Conservation (phyloP, 495 filamentous ascomycete genomes). For the Penicillium crystallinum region DNA sequence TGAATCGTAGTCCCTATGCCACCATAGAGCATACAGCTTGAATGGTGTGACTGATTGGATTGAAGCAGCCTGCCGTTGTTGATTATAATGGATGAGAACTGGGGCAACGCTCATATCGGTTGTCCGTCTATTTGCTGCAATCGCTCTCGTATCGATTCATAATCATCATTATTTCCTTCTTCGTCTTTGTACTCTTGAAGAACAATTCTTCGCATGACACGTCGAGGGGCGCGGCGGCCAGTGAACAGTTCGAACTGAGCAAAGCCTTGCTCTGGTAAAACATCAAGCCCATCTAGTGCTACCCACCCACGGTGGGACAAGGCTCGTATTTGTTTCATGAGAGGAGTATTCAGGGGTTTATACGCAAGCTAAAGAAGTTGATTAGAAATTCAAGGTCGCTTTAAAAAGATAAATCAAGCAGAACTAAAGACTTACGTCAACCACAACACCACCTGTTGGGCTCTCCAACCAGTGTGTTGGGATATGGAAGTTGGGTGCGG, state of each 20-base stretch:
- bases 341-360: slow-evolving; percentile 63
- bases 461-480: slow-evolving; percentile 68
- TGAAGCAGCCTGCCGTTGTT: not conserved
- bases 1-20: not conserved
- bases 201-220: slow-evolving; percentile 54
- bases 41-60: not conserved
- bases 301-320: slow-evolving; percentile 63
- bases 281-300: slow-evolving; percentile 69
- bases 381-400: slow-evolving; percentile 1
- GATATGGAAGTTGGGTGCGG: slow-evolving; percentile 63
- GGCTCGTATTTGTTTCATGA: slow-evolving; percentile 57
- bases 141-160: slow-evolving; percentile 26
- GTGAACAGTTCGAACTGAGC: slow-evolving; percentile 80
- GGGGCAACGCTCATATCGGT: slow-evolving; percentile 21
- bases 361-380: slow-evolving; percentile 54
- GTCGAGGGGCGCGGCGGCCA: slow-evolving; percentile 65
- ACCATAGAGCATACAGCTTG: not conserved
- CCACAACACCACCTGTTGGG: slow-evolving; percentile 71
- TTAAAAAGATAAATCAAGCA: not conserved
- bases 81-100: not conserved
- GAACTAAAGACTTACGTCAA: slow-evolving; percentile 50
- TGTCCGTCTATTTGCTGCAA: slow-evolving; percentile 37
- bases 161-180: slow-evolving; percentile 34
- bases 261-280: slow-evolving; percentile 74
- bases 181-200: slow-evolving; percentile 38